Conservation (phyloP, 2,329 filamentous ascomycete species). For the Trichoderma afroharzianum region DNA sequence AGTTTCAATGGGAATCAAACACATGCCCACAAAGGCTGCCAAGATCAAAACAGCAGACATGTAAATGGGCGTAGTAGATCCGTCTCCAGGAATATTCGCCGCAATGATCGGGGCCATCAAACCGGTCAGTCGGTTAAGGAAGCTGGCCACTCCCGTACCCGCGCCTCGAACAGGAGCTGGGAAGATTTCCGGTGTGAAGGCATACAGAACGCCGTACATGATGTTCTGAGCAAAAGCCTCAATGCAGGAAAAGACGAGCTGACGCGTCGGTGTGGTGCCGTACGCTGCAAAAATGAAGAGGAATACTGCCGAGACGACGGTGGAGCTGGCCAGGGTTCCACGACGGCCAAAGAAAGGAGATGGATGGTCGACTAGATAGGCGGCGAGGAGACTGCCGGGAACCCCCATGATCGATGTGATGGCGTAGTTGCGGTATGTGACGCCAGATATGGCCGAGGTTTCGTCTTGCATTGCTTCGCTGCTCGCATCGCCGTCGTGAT, state of each 20-base stretch:
- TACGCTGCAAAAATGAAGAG: conserved; percentile 64
- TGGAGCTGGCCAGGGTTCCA: conserved; percentile 66
- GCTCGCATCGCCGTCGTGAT: conserved; percentile 34
- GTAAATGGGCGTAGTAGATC: conserved; percentile 55
- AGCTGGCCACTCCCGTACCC: conserved; percentile 68
- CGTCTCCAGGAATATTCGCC: conserved; percentile 55
- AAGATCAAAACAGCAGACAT: conserved; percentile 55
- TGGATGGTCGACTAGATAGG: conserved; percentile 64
- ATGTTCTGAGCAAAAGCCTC: conserved; percentile 72
- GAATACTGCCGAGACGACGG: conserved; percentile 63
- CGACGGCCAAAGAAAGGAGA: conserved; percentile 64
- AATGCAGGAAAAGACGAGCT: conserved; percentile 64
- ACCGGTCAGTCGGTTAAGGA: conserved; percentile 65
- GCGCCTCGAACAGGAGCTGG: conserved; percentile 68
- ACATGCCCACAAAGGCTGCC: conserved; percentile 56
- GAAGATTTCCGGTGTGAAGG: conserved; percentile 75
- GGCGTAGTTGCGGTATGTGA: conserved; percentile 74
- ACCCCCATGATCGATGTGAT: conserved; percentile 75
- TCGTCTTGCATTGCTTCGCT: conserved; percentile 29
- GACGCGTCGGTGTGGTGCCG: conserved; percentile 52
- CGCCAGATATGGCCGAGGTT: conserved; percentile 38
- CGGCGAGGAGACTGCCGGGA: conserved; percentile 71
- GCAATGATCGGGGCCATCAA: conserved; percentile 67
- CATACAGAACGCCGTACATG: conserved; percentile 74
- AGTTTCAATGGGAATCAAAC: conserved; percentile 61